A percentile compares a stretch with the other conserved stretches of the same genome.
Conservation (phyloP, 2,329 filamentous ascomycete genomes). For the Hypoxylon sp. region DNA sequence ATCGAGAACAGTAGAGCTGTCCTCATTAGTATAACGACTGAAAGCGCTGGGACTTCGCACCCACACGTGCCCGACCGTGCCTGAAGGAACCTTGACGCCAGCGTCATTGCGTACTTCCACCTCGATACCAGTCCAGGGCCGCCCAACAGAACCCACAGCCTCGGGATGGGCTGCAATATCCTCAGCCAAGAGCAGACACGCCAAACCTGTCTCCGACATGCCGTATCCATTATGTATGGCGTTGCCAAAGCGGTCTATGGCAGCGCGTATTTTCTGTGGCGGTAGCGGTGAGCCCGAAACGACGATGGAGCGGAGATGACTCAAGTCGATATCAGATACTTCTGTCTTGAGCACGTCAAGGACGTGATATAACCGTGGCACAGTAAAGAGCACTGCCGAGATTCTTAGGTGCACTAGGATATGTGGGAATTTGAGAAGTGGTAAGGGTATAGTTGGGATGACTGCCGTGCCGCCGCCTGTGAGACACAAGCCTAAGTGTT, state of each 20-base stretch:
- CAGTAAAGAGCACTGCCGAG: slow-evolving; percentile 29
- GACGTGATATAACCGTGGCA: slow-evolving; percentile 21
- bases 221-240: slow-evolving; percentile 24
- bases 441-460: slow-evolving; percentile 19
- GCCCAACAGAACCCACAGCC: slow-evolving; percentile 8
- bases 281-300: slow-evolving; percentile 26
- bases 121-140: slow-evolving; percentile 22
- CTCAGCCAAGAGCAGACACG: slow-evolving; percentile 9
- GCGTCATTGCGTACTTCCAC: slow-evolving; percentile 20
- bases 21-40: slow-evolving; percentile 21
- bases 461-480: slow-evolving; percentile 27
- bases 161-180: slow-evolving; percentile 13
- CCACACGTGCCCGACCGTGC: slow-evolving; percentile 22
- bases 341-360: slow-evolving; percentile 22
- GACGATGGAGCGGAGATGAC: slow-evolving; percentile 23
- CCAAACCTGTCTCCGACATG: slow-evolving; percentile 21
- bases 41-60: slow-evolving; percentile 14
- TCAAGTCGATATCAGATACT: slow-evolving; percentile 15
- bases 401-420: slow-evolving; percentile 23
- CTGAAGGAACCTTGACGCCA: background rate
- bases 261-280: slow-evolving; percentile 14
- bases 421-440: slow-evolving; percentile 28
- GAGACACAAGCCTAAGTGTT: slow-evolving; percentile 29
- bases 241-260: slow-evolving; percentile 16
- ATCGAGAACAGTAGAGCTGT: slow-evolving; percentile 15